These are phyloP conservation scores for Trichophyton rubrum DNA, from an alignment of 2,329 filamentous ascomycete species.

Conservation along the genomic window DNA sequence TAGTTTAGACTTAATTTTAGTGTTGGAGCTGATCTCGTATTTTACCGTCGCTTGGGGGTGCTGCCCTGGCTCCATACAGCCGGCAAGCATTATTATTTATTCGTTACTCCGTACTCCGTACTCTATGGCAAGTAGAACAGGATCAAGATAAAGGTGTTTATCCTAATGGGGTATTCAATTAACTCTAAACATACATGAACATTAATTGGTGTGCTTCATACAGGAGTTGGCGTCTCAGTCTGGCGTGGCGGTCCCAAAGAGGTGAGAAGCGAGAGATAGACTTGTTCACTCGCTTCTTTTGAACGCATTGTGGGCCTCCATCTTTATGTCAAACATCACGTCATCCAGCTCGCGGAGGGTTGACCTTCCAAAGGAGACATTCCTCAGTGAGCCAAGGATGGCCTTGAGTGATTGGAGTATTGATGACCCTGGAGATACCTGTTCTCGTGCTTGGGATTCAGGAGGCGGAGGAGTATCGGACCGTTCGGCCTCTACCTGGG, in stretches of 20 bases:
- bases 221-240: too few relatives aligned
- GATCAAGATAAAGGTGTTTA: not conserved
- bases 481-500: not conserved
- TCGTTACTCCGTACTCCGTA: too few relatives aligned
- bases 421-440: not conserved
- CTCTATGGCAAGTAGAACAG: too few relatives aligned
- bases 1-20: not conserved
- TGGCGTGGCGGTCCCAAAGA: not conserved
- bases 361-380: slow-evolving; percentile 47
- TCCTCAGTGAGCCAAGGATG: slow-evolving; percentile 48
- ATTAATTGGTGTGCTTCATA: not conserved
- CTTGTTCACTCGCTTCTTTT: slow-evolving; percentile 30
- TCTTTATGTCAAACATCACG: slow-evolving; percentile 64
- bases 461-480: not conserved
- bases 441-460: not conserved
- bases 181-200: not conserved
- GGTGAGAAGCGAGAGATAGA: not conserved
- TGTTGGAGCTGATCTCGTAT: not conserved
- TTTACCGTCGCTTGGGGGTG: not conserved
- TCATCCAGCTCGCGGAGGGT: slow-evolving; percentile 64
- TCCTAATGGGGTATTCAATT: not conserved
- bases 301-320: slow-evolving; percentile 59
- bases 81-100: not conserved
- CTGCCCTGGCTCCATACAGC: not conserved
- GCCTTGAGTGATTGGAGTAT: slow-evolving; percentile 45